Base-by-base conservation (phyloP, 1,284 basidiomycete genomes). In the Salmacisia buchloeana region DNA sequence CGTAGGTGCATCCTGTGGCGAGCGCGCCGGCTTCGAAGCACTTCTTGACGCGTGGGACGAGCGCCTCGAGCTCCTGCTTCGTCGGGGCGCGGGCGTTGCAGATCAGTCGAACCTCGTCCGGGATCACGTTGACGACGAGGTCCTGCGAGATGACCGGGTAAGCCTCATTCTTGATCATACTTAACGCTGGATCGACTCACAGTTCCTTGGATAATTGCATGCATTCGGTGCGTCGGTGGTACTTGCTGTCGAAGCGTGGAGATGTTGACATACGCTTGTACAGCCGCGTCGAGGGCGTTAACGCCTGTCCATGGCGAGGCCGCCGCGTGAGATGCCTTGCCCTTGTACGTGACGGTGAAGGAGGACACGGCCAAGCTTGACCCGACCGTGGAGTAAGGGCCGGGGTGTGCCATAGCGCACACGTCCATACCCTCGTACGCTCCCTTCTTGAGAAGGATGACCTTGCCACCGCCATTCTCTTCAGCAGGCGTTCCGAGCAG, bases 401-500 rank as follows among this genome's bases (percentile, higher is more conserved):
- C 81, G 15, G 61, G 57, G 34, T 73, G 84, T 36, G 71, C 86
- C 89, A 91, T 91, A 15, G 89, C 74, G 76, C 88, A 90, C 12
- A 85, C 86, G 79, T 89, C 87, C 88, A 89, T 90, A 41, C 83
- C 85, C 43, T 85, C 80, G 80, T 91, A 92, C 21, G 84, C 90
- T 41, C 89, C 89, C 13, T 83, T 82, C 63, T 90, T 84, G 18
- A 92, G 82, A 34, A 93, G 81, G 45, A 84, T 83, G 59, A 87
- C 83, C 81, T 94, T 93, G 27, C 91, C 91, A 21, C 59, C 43
- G 12, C 63, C 58, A 12, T 82, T 83, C 80, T 93, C 91, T 80
- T 93, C 91, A 15, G 88, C 91, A 83, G 92, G 91, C 3, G 92
- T 94, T 27, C 92, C 91, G 3, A 94, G 83, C 33, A 94, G 83